These are phyloP conservation scores for Colletotrichum sp. DNA, from an alignment of 2,329 filamentous ascomycete species.

Conservation along the genomic window DNA sequence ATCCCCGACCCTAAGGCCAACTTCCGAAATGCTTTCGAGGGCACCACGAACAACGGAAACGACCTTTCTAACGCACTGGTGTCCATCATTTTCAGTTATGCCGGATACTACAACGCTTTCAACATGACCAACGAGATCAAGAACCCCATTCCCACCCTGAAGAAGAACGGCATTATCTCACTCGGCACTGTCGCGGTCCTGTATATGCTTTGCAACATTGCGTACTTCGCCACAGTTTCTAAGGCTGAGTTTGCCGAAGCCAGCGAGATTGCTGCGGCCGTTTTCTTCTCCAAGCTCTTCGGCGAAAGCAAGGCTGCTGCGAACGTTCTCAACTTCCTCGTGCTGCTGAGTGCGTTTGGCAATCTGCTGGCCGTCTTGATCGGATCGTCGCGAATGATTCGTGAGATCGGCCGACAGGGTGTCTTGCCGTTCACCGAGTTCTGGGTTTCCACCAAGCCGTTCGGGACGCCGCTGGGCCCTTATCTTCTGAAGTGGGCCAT, in stretches of 20 bases:
- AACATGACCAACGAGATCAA: slow-evolving; percentile 68
- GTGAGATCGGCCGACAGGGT: slow-evolving; percentile 67
- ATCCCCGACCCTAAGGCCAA: slow-evolving; percentile 38
- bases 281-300: slow-evolving; percentile 66
- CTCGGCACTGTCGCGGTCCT: slow-evolving; percentile 56
- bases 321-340: slow-evolving; percentile 61
- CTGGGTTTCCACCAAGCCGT: slow-evolving; percentile 68
- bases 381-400: slow-evolving; percentile 59
- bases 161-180: slow-evolving; percentile 53
- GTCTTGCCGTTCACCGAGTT: slow-evolving; percentile 64
- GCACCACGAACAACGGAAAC: slow-evolving; percentile 39
- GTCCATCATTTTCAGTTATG: slow-evolving; percentile 64
- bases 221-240: slow-evolving; percentile 61
- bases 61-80: slow-evolving; percentile 53
- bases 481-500: slow-evolving; percentile 63
- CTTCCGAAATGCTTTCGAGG: slow-evolving; percentile 40
- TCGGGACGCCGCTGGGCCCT: slow-evolving; percentile 66
- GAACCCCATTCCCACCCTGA: slow-evolving; percentile 62
- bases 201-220: slow-evolving; percentile 65
- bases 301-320: slow-evolving; percentile 49
- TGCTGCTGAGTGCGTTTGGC: slow-evolving; percentile 62
- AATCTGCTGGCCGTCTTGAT: slow-evolving; percentile 63
- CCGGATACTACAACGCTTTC: slow-evolving; percentile 64
- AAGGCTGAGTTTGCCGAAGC: slow-evolving; percentile 59
- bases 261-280: slow-evolving; percentile 57